Evolutionary conservation across 371 early-diverging fungal species (phyloP).

Genomic region (Mucor lusitanicus): DNA sequence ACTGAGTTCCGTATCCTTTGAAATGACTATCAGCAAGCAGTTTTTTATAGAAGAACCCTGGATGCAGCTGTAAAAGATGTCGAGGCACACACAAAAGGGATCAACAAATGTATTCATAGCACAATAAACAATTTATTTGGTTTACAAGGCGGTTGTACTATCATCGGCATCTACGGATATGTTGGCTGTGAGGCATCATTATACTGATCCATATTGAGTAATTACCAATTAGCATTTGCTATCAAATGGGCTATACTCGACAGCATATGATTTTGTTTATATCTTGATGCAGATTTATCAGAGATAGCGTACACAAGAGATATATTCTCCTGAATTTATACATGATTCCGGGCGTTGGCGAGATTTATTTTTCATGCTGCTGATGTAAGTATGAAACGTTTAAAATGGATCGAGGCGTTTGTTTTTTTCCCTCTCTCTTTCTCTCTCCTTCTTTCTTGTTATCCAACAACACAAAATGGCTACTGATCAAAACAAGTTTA

Average conservation of each 20-base stretch:
- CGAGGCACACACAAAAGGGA: too few species aligned
- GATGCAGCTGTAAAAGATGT: not conserved
- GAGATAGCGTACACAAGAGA: not conserved
- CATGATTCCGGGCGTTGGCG: not conserved
- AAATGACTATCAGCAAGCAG: not conserved
- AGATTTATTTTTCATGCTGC: not conserved
- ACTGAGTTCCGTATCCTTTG: not conserved
- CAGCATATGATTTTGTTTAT: not conserved
- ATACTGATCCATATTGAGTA: too few species aligned
- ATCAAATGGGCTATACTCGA: too few species aligned
- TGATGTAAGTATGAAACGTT: not conserved
- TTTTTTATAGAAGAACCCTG: not conserved
- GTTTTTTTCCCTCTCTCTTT: not conserved
- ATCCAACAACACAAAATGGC: conserved; percentile 35
- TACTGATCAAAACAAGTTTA: conserved; percentile 43
- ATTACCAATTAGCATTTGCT: too few species aligned
- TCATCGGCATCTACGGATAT: too few species aligned
- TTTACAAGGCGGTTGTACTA: too few species aligned
- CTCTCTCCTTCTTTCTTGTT: not conserved
- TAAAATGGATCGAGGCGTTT: not conserved
- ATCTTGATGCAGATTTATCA: not conserved
- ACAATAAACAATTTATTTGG: too few species aligned
- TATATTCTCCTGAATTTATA: not conserved
- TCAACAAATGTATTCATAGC: too few species aligned
- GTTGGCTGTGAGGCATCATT: too few species aligned